A percentile compares a stretch with the other conserved stretches of the same genome.
Conservation (phyloP, 257 asterid genomes). For the Capsicum chinense region DNA sequence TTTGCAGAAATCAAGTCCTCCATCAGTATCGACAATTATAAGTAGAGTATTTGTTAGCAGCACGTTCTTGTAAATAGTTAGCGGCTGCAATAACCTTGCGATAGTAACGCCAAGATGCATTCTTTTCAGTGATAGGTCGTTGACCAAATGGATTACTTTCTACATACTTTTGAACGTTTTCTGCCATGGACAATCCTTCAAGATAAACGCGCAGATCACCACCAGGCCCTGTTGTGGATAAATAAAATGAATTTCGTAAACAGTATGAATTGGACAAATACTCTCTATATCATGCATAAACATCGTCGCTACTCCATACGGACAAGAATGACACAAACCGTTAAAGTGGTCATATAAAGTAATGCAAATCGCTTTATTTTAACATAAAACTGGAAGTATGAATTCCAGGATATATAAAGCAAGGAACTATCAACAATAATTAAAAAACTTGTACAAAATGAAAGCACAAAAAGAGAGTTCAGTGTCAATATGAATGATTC, state of each 20-base stretch:
- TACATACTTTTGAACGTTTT: constrained; percentile 73
- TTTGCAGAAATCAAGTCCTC: neutral
- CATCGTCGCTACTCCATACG: neutral
- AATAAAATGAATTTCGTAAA: constrained; percentile 23
- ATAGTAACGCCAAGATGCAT: constrained; percentile 76
- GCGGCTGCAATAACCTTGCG: constrained; percentile 58
- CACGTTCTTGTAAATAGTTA: neutral
- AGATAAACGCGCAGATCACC: constrained; percentile 79
- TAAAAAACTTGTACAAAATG: neutral
- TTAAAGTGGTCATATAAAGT: neutral
- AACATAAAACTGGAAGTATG: neutral
- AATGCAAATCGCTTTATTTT: constrained; percentile 1
- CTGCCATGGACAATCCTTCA: constrained; percentile 72
- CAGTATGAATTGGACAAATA: neutral
- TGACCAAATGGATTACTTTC: constrained; percentile 78
- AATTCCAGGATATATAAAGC: neutral
- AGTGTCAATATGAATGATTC: constrained; percentile 1
- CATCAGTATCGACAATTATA: constrained; percentile 13
- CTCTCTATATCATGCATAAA: neutral
- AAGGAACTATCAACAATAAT: neutral
- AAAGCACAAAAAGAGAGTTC: neutral
- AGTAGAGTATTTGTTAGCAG: constrained; percentile 20
- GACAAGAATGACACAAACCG: neutral
- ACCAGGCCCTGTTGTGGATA: constrained; percentile 60
- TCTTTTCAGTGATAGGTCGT: constrained; percentile 67